Base-by-base conservation (phyloP, 1,139 yeast species). In the Taphrina confusa region DNA sequence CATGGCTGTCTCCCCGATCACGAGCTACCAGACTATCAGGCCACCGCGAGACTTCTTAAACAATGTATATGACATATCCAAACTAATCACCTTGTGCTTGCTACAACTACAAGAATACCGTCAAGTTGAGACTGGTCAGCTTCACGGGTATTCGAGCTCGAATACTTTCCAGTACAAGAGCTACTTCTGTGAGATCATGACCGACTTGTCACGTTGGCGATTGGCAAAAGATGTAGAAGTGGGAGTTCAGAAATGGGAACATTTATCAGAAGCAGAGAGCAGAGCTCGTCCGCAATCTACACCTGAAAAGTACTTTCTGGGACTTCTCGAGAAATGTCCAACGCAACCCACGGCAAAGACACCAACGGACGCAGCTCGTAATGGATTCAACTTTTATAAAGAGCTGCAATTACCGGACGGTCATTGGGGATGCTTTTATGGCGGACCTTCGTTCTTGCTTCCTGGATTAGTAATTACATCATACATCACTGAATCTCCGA, bases 361-460 rank as follows among this genome's bases (percentile, higher is more conserved):
- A 0, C 83, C 95, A 0, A 72, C 73, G 33, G 83, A 85, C 42
- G 82, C 95, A 1, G 86, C 91, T 0, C 72, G 77, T 46, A 85
- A 87, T 66, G 95, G 94, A 16, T 94, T 92, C 2, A 78, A 80
- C 3, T 91, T 88, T 69, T 79, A 88, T 61, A 71, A 78, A 22
- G 70, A 78, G 12, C 71, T 92, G 20, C 97, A 92, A 71, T 80
- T 81, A 23, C 72, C 74, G 0, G 81, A 84, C 33, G 99, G 98
- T 0, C 82, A 82, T 12, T 87, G 92, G 74, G 97, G 97, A 0
- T 83, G 87, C 68, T 95, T 88, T 70, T 94, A 92, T 70, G 90
- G 90, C 65, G 99, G 99, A 0, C 98, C 98, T 2, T 90, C 91
- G 96, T 94, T 94, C 73, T 83, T 94, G 88, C 82, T 92, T 0